Evolutionary conservation across 2,329 filamentous ascomycete species (phyloP), one percentile per base, ranked within the genome.

Genomic region (Ophiostoma himal-ulmi): DNA sequence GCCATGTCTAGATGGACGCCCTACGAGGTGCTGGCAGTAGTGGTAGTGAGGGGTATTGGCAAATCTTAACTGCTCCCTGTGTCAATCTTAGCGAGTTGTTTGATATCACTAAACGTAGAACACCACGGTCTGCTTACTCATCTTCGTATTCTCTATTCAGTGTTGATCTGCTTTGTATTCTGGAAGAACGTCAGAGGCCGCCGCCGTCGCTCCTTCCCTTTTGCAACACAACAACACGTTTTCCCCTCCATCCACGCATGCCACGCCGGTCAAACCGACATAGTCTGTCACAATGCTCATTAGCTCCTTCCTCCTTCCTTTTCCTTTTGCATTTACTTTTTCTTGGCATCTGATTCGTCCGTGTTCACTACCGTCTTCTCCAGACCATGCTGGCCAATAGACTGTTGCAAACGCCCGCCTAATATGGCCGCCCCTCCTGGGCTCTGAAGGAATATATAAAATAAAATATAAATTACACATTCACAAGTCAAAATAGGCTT

Each of bases 181-280:
- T 57, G 8, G 52, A 26, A 57, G 52, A 11, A 26, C 52, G 11
- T 14, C 52, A 57, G 52, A 57, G 52, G 52, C 52, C 52, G 52
- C 52, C 52, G 52, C 52, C 52, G 13, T 30, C 22, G n/a, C 52
- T 57, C 52, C 22, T 57, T 57, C 52, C 22, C 52, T 26, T 57
- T 57, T 30, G 22, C 52, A 57, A 30, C 52, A 57, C 52, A 57
- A 17, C 52, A 48, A 20, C 44, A 57, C 52, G 22, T 57, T 57
- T 57, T 22, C 52, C 44, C 44, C 44, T 48, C 44, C 44, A 48
- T 57, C 52, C 52, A 57, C 52, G 52, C 52, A n/a, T 57, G 52
- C 52, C 52, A 57, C 52, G 52, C 52, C 52, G 52, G 52, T 57
- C 52, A 57, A 57, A n/a, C 52, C 52, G 52, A 57, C n/a, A 57